A percentile compares a stretch with the other conserved stretches of the same genome.
Evolutionary conservation across 164 flowering plant species (phyloP).

Genomic region (Sextonia rubra): DNA sequence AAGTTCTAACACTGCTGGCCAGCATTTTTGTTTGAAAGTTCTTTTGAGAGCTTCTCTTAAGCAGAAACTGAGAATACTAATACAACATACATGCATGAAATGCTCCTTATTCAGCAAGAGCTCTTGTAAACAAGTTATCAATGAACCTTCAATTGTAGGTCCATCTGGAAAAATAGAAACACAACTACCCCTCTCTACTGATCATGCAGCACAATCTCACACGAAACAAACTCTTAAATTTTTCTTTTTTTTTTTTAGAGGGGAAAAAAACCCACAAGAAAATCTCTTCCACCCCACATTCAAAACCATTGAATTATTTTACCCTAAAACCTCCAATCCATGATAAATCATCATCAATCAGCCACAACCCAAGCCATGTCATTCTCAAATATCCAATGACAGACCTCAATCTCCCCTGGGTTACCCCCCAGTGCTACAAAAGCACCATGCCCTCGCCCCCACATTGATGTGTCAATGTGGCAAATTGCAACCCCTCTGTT

Average conservation of each 20-base stretch:
- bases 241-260: too few relatives aligned
- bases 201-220: not conserved
- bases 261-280: too few relatives aligned
- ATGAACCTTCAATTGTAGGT: too few relatives aligned
- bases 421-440: constrained; percentile 63
- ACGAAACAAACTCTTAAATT: not conserved
- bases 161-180: too few relatives aligned
- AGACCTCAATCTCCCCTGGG: constrained; percentile 63
- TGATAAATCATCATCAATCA: constrained; percentile 8
- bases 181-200: too few relatives aligned
- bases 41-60: too few relatives aligned
- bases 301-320: not conserved
- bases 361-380: constrained; percentile 35
- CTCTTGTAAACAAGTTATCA: too few relatives aligned
- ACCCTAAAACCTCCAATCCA: not conserved
- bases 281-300: not conserved
- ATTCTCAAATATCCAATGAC: constrained; percentile 40
- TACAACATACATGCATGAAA: too few relatives aligned
- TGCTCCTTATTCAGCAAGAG: too few relatives aligned
- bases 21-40: too few relatives aligned
- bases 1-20: too few relatives aligned
- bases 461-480: constrained; percentile 76
- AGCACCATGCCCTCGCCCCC: constrained; percentile 78
- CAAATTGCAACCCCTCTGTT: constrained; percentile 83
- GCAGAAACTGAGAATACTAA: too few relatives aligned